Conservation (phyloP, 495 filamentous ascomycete genomes). For the Trichoderma orchidacearum region DNA sequence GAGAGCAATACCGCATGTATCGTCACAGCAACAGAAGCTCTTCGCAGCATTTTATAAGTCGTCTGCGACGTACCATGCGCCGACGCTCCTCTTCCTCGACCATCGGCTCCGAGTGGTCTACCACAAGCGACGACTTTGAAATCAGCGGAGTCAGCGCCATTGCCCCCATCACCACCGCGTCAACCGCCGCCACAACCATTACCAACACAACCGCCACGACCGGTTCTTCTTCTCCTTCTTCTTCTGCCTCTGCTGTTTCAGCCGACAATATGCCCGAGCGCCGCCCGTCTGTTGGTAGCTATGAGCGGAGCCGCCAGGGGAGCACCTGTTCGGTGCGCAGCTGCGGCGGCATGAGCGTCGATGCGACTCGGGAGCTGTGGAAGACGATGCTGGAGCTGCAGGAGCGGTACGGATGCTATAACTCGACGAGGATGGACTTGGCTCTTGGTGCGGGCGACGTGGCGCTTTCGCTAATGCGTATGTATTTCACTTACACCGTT, state of each 20-base stretch:
- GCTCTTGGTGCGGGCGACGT: constrained; percentile 22
- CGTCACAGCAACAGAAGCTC: too few species aligned
- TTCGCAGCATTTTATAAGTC: too few species aligned
- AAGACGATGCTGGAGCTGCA: constrained; percentile 31
- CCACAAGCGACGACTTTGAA: not conserved
- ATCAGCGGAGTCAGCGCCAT: not conserved
- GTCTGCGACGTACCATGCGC: not conserved
- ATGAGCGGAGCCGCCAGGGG: not conserved
- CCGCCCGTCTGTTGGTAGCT: not conserved
- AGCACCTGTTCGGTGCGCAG: not conserved
- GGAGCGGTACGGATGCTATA: constrained; percentile 27
- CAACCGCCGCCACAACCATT: not conserved
- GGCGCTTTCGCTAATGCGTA: constrained; percentile 20
- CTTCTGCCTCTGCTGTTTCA: not conserved
- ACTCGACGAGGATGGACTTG: constrained; percentile 28
- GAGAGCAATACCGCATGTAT: too few species aligned
- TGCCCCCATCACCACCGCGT: not conserved
- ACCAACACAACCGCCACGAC: not conserved
- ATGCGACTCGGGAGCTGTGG: constrained; percentile 25
- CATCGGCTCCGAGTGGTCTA: not conserved
- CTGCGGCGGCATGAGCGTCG: constrained; percentile 1
- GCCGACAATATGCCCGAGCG: not conserved
- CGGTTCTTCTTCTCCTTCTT: not conserved
- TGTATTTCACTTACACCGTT: constrained; percentile 7
- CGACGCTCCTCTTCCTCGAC: not conserved